Evolutionary conservation across 495 filamentous ascomycete species (phyloP).

Genomic region (Trichoderma asperelloides): DNA sequence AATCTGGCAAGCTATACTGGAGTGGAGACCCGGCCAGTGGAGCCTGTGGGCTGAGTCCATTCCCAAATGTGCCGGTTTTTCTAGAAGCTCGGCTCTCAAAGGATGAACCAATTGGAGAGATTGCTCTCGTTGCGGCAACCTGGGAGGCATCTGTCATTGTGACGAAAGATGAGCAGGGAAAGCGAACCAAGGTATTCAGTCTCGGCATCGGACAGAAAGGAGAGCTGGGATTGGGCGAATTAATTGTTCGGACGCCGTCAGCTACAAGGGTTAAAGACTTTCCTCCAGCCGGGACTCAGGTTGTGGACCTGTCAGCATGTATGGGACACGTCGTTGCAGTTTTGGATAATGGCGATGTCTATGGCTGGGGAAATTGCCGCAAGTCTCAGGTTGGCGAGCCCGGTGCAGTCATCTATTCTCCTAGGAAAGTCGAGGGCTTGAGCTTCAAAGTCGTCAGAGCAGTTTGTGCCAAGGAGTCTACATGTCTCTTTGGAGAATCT

Average conservation of each 20-base stretch:
- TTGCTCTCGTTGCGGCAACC: constrained; percentile 49
- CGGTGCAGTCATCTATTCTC: constrained; percentile 41
- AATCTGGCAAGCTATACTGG: constrained; percentile 48
- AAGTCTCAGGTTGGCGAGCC: constrained; percentile 72
- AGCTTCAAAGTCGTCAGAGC: constrained; percentile 49
- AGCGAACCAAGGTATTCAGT: constrained; percentile 40
- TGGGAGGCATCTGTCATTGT: constrained; percentile 67
- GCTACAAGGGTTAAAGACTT: constrained; percentile 45
- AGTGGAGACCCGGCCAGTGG: constrained; percentile 53
- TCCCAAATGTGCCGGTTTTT: constrained; percentile 18
- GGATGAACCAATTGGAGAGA: constrained; percentile 7
- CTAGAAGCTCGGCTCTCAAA: constrained; percentile 19
- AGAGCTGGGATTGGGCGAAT: constrained; percentile 56
- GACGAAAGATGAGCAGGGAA: constrained; percentile 25
- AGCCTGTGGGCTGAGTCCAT: constrained; percentile 35
- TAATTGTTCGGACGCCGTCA: constrained; percentile 19
- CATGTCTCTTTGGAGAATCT: constrained; percentile 52
- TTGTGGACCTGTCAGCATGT: constrained; percentile 57
- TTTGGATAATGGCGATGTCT: constrained; percentile 64
- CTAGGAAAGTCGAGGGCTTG: constrained; percentile 48
- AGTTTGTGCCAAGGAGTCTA: constrained; percentile 77
- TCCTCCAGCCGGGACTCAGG: constrained; percentile 40
- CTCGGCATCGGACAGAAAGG: constrained; percentile 60
- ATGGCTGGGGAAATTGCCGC: constrained; percentile 78
- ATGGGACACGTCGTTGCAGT: constrained; percentile 70